Percentiles rank a stretch among this genome's conserved stretches.
phyloP scores from a whole-genome alignment of 352 stramenopile genomes.

The Globisporangium takayamanum region DNA sequence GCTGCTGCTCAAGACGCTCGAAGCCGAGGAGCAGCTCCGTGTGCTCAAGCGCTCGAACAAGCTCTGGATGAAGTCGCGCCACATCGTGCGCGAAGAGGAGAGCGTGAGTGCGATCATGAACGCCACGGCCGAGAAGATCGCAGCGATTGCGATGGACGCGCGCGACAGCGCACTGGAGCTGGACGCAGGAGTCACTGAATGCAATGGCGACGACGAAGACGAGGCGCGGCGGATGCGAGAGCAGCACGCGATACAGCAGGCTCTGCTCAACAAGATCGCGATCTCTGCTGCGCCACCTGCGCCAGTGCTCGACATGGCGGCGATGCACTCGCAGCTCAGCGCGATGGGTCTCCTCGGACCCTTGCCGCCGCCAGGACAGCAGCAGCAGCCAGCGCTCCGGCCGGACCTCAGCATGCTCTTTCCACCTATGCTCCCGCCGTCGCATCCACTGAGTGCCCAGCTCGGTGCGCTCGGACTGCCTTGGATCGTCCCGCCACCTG shows the following conservation, averaged over 20 bases:
- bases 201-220: not conserved
- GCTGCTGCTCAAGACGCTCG: conserved; percentile 42
- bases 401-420: conserved; percentile 37
- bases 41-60: conserved; percentile 54
- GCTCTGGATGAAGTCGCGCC: conserved; percentile 48
- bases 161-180: conserved; percentile 5
- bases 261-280: conserved; percentile 1
- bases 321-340: conserved; percentile 4
- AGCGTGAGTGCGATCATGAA: conserved; percentile 45
- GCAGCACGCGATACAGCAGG: not conserved
- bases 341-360: conserved; percentile 5
- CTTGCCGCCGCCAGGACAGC: conserved; percentile 13
- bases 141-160: conserved; percentile 18
- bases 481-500: not conserved
- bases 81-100: conserved; percentile 57
- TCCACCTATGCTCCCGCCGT: conserved; percentile 17
- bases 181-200: not conserved
- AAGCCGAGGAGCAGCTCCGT: conserved; percentile 42
- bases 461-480: conserved; percentile 9
- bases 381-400: conserved; percentile 1
- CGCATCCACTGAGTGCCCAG: too few relatives aligned
- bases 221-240: too few relatives aligned
- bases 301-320: conserved; percentile 1
- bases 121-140: conserved; percentile 27
- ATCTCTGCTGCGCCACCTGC: conserved; percentile 4